phyloP scores from a whole-genome alignment of 768 basidiomycete genomes.

The Lactarius tabidus region DNA sequence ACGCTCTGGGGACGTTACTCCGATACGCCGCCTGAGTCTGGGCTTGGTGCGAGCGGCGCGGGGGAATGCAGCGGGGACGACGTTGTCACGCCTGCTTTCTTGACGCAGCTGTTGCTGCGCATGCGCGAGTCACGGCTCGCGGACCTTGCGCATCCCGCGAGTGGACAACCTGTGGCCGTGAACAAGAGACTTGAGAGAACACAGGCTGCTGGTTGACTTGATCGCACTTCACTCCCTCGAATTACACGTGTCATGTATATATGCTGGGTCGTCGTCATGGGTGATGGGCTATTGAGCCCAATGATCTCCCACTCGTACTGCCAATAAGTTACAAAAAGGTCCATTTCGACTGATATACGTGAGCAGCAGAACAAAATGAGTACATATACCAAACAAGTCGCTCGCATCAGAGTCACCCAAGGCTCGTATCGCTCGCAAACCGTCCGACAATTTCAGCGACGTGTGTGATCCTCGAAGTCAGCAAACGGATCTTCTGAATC shows the following conservation, averaged over 20 bases:
- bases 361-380: not conserved
- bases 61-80: conserved; percentile 26
- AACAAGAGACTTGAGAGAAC: conserved; percentile 74
- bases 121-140: conserved; percentile 66
- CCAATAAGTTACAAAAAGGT: not conserved
- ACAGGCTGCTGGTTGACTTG: conserved; percentile 53
- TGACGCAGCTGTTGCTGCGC: conserved; percentile 52
- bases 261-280: not conserved
- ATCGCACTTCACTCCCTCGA: not conserved
- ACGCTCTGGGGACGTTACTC: conserved; percentile 84
- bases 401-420: not conserved
- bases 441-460: not conserved
- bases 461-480: conserved; percentile 39
- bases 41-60: conserved; percentile 16
- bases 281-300: not conserved
- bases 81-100: conserved; percentile 52
- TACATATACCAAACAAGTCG: conserved; percentile 1
- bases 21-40: conserved; percentile 47
- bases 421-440: not conserved
- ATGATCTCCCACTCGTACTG: not conserved
- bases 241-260: not conserved
- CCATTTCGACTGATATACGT: not conserved
- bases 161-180: conserved; percentile 49
- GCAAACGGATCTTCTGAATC: conserved; percentile 52
- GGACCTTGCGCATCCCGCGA: conserved; percentile 50